Base-by-base conservation (phyloP, 331 rosid genomes). In the Quercus lobata region DNA sequence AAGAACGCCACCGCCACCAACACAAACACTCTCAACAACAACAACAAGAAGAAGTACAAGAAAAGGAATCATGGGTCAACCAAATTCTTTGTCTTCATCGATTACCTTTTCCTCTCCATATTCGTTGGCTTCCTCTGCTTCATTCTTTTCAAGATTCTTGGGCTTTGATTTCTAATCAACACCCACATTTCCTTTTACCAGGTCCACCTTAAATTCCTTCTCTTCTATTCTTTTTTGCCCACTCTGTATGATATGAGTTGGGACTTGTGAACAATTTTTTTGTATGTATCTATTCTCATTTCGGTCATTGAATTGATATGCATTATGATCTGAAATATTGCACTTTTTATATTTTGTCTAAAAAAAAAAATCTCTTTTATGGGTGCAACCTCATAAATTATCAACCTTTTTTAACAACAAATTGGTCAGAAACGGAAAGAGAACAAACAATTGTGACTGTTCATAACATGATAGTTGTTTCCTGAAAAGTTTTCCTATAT, bases 21-120 rank as follows among this genome's bases (percentile, higher is more conserved):
- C 14, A 41, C 49, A 41, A 9, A 41, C 12, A 41, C 49, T 9
- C 49, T 9, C 14, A 41, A 41, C 49, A 41, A 41, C 46, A 41
- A 18, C 19, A 37, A 18, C 16, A 25, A 5, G 0, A 75, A 63
- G 73, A 58, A 56, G 69, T 72, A 76, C 73, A 80, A 52, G 72
- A 86, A 84, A 56, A 83, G 88, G 84, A 92, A 87, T 69, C 94
- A 92, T 14, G 93, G 94, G 4, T 92, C 94, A 0, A 79, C 87
- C 56, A 34, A 66, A 52, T 83, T 94, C 84, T 94, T 94, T 62
- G 91, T 92, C 55, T 81, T 92, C 54, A 82, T 87, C 2, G 90
- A 89, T 78, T 87, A 89, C 77, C 86, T 89, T 34, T 89, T 86
- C 78, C 83, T 94, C 53, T 76, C 84, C 2, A 60, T 89, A 54